Percentiles rank a stretch among this genome's conserved stretches.
phyloP scores from a whole-genome alignment of 805 yeast genomes.

The Debaryomyces castellii region DNA sequence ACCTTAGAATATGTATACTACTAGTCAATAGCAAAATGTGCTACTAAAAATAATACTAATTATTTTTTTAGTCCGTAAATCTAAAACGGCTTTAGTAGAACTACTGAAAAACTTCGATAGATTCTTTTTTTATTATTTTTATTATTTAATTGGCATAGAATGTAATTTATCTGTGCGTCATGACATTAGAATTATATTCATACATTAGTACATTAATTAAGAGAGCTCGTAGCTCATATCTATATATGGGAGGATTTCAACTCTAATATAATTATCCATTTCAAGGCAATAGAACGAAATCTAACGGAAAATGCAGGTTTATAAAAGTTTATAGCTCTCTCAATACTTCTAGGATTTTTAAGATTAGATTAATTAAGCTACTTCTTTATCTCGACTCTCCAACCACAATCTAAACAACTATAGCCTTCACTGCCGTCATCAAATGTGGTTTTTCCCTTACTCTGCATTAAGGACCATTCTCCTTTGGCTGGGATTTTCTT shows the following conservation, averaged over 20 bases:
- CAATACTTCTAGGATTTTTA: not conserved
- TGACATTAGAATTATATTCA: not conserved
- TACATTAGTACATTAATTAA: too few relatives aligned
- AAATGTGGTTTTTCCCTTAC: slow-evolving; percentile 51
- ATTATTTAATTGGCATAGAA: too few relatives aligned
- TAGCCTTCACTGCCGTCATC: slow-evolving; percentile 41
- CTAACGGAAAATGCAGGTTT: not conserved
- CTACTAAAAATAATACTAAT: too few relatives aligned
- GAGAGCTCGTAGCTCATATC: not conserved
- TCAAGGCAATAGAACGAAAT: not conserved
- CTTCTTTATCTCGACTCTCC: slow-evolving; percentile 39
- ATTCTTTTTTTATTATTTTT: too few relatives aligned
- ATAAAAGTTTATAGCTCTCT: not conserved
- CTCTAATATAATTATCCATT: not conserved
- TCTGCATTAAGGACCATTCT: slow-evolving; percentile 87
- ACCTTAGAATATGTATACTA: too few relatives aligned
- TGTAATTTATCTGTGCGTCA: not conserved
- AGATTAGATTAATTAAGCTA: slow-evolving; percentile 5
- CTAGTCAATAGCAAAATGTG: too few relatives aligned
- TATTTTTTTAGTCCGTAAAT: too few relatives aligned
- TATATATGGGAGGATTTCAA: not conserved
- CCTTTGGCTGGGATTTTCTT: slow-evolving; percentile 94
- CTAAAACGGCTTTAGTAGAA: too few relatives aligned
- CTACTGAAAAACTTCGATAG: too few relatives aligned
- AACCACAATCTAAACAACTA: slow-evolving; percentile 43